Evolutionary conservation across 1,139 yeast species (phyloP), one percentile per base, ranked within the genome.

Genomic region (Nakaseomyces glabratus): DNA sequence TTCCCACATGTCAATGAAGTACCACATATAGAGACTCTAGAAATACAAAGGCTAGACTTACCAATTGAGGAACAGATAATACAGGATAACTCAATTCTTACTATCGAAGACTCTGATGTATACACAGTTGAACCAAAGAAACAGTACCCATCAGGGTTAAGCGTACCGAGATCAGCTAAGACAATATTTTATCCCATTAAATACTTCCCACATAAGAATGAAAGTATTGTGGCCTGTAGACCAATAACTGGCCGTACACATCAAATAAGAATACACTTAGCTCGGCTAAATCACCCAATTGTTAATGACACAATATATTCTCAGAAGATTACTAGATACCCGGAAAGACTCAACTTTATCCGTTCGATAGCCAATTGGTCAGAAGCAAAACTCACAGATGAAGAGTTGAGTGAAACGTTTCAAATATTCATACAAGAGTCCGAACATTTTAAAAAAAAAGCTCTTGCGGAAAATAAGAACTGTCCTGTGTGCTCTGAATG

Each of bases 241-340:
- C 93, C 93, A 0, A 43, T 71, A 6, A 76, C 90, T 0, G 94
- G 93, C 0, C 66, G 81, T 46, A 79, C 82, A 46, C 93, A 82
- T 53, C 93, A 82, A 52, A 79, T 82, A 15, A 62, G 93, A 35
- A 77, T 81, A 6, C 93, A 82, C 58, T 56, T 82, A 20, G 66
- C 82, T 17, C 67, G 74, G 36, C 36, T 79, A 35, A 84, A 85
- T 0, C 63, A 55, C 44, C 90, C 94, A 0, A 82, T 84, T 8
- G 68, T 65, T 1, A 80, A 82, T 45, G 94, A 82, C 51, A 69
- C 68, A 7, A 55, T 76, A 11, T 81, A 81, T 52, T 66, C 65
- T 31, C 56, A 61, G 1, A 37, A 35, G 6, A 42, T 35, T 25
- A 45, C 51, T 2, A 46, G 37, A 33, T 54, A 48, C 21, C 52